These are phyloP conservation scores for Cymbopogon citratus DNA, from an alignment of 176 grass and related monocot genomes.

Conservation along the genomic window DNA sequence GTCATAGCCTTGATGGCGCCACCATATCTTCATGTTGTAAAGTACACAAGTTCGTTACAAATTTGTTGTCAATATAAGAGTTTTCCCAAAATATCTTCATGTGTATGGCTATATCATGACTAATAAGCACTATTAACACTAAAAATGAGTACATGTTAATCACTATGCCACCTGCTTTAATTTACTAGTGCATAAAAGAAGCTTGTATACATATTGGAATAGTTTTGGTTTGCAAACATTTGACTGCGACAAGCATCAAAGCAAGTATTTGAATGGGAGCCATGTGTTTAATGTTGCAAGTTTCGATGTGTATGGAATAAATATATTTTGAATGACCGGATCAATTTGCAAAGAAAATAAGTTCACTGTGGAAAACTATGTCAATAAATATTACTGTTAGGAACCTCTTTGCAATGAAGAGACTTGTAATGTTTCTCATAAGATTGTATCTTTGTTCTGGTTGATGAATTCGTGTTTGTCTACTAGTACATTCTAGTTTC, in stretches of 20 bases:
- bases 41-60: no score
- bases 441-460: neutral
- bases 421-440: neutral
- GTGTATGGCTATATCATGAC: neutral
- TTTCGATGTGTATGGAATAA: neutral
- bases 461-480: neutral
- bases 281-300: neutral
- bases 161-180: neutral
- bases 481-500: neutral
- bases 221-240: neutral
- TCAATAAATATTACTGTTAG: slow-evolving; percentile 7
- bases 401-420: neutral
- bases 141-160: neutral
- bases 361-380: neutral
- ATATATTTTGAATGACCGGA: neutral
- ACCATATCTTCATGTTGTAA: no score
- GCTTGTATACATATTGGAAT: neutral
- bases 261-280: neutral
- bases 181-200: neutral
- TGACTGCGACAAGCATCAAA: neutral
- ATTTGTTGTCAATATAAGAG: neutral
- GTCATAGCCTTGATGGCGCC: neutral
- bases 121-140: neutral
- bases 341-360: neutral
- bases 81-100: slow-evolving; percentile 3